Evolutionary conservation across 192 early-diverging fungal species (phyloP).

Genomic region (Dispira parvispora): DNA sequence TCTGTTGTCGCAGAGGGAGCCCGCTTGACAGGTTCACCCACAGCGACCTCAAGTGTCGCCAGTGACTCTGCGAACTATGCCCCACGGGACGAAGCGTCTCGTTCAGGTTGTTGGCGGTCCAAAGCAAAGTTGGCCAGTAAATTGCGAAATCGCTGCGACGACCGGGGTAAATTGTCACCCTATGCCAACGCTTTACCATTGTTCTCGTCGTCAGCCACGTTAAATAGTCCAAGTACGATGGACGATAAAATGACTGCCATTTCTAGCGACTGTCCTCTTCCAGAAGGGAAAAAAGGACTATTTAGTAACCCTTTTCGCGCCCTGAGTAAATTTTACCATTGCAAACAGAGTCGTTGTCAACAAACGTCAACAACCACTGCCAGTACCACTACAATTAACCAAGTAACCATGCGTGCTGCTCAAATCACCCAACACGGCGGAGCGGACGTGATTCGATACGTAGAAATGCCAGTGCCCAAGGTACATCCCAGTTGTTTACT

Average conservation of each 20-base stretch:
- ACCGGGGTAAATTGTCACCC: neutral
- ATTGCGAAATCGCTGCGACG: neutral
- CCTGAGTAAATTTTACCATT: neutral
- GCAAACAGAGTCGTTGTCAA: neutral
- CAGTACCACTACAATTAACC: neutral
- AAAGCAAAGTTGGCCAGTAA: too few relatives aligned
- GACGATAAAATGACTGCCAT: neutral
- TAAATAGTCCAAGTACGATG: neutral
- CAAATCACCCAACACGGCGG: slow-evolving; percentile 36
- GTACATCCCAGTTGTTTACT: slow-evolving; percentile 37
- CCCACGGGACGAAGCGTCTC: too few relatives aligned
- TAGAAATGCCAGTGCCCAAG: slow-evolving; percentile 28
- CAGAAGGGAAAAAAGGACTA: neutral
- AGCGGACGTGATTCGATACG: slow-evolving; percentile 34
- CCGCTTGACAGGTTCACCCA: neutral
- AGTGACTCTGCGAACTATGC: neutral
- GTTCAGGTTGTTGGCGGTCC: too few relatives aligned
- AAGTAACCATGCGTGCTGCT: slow-evolving; percentile 24
- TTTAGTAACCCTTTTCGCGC: slow-evolving; percentile 2
- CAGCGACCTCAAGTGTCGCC: neutral
- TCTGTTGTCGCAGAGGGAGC: neutral
- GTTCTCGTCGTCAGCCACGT: neutral
- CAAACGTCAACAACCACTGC: neutral
- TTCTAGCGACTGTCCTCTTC: neutral
- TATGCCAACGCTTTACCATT: neutral